phyloP scores from a whole-genome alignment of 2,329 filamentous ascomycete species.

The Fusarium haematococcum region DNA sequence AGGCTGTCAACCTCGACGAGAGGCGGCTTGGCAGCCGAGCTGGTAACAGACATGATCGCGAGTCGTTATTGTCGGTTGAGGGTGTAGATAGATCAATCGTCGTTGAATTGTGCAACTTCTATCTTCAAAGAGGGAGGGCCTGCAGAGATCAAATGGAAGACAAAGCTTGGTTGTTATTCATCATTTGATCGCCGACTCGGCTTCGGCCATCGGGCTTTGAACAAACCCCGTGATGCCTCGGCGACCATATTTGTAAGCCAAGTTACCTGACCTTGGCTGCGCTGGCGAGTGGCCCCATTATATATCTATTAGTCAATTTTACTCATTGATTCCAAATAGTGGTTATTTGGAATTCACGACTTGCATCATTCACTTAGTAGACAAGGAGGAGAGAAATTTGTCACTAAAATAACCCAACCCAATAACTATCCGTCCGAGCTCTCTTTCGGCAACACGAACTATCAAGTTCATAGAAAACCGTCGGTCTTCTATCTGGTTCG shows the following conservation, averaged over 20 bases:
- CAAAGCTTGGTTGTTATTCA: background rate
- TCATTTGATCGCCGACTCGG: background rate
- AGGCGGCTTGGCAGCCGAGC: background rate
- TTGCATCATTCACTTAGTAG: background rate
- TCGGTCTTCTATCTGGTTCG: background rate
- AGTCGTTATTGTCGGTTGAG: background rate
- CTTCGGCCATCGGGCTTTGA: background rate
- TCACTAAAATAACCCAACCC: background rate
- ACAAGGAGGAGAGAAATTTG: background rate
- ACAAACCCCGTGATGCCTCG: background rate
- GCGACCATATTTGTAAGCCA: background rate
- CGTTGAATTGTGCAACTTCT: background rate
- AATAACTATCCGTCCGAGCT: background rate
- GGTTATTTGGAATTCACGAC: background rate
- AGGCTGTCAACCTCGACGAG: constrained; percentile 46
- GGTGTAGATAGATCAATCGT: background rate
- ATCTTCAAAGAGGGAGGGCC: background rate
- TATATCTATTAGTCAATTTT: background rate
- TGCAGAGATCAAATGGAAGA: background rate
- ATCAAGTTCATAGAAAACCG: background rate
- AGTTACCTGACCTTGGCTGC: background rate
- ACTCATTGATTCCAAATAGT: background rate
- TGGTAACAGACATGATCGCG: background rate
- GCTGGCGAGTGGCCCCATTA: background rate
- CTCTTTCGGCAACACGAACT: background rate